These are phyloP conservation scores for Puccinia coronata DNA, from an alignment of 1,284 basidiomycete species.

Conservation along the genomic window DNA sequence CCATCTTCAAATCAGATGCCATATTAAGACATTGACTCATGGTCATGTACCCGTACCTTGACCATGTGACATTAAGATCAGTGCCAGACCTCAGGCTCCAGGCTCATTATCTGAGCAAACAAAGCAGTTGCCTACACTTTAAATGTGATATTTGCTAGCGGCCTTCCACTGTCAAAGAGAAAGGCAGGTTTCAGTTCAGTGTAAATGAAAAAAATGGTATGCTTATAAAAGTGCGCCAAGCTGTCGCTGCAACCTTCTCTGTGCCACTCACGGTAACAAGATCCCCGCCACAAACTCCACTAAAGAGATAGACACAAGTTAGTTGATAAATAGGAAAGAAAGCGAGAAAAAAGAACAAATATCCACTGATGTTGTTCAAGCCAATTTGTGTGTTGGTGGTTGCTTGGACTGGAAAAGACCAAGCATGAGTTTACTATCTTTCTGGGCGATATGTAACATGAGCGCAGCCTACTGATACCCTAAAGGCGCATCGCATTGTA, in stretches of 20 bases:
- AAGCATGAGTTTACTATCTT: background rate
- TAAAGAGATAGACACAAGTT: background rate
- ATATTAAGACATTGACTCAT: slow-evolving; percentile 50
- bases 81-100: too few relatives aligned
- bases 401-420: slow-evolving; percentile 34
- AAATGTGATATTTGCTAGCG: slow-evolving; percentile 46
- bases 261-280: slow-evolving; percentile 39
- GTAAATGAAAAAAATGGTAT: background rate
- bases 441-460: background rate
- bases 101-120: background rate
- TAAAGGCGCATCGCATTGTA: background rate
- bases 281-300: slow-evolving; percentile 47
- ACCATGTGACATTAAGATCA: background rate
- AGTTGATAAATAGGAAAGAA: background rate
- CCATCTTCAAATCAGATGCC: slow-evolving; percentile 46
- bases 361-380: slow-evolving; percentile 42
- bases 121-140: slow-evolving; percentile 41
- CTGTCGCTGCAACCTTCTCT: background rate
- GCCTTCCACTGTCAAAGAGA: slow-evolving; percentile 21
- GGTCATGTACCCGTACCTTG: slow-evolving; percentile 48
- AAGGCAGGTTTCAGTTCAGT: background rate
- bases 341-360: background rate
- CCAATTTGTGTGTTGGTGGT: slow-evolving; percentile 49
- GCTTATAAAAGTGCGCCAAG: background rate
- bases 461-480: slow-evolving; percentile 38